phyloP scores from a whole-genome alignment of 1,284 basidiomycete genomes.

The Malassezia yamatoensis region DNA sequence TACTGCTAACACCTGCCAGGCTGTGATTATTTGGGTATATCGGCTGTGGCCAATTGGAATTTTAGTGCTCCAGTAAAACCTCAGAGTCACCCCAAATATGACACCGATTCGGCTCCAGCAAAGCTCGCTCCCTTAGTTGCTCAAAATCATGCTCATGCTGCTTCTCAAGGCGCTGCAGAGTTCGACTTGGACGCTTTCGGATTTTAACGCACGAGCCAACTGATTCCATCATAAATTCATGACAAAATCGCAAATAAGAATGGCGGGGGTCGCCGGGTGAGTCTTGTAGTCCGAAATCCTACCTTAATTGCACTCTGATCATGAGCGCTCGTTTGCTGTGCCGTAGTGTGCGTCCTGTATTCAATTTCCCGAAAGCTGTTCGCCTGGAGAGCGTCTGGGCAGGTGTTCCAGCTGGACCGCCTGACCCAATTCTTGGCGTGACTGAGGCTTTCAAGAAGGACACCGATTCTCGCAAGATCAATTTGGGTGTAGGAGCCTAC shows the following conservation, averaged over 20 bases:
- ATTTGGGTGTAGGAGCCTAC: constrained; percentile 60
- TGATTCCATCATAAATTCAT: neutral
- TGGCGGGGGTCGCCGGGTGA: neutral
- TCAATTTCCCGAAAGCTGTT: neutral
- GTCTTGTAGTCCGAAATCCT: neutral
- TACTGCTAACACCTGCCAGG: constrained; percentile 60
- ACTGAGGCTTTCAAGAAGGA: constrained; percentile 79
- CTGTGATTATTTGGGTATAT: constrained; percentile 78
- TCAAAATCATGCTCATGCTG: constrained; percentile 2
- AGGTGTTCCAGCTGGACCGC: constrained; percentile 72
- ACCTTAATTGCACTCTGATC: neutral
- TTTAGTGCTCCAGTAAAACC: constrained; percentile 53
- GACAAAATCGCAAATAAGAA: neutral
- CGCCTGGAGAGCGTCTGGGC: constrained; percentile 65
- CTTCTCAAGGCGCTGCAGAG: constrained; percentile 13
- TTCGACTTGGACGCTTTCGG: constrained; percentile 20
- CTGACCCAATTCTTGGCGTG: constrained; percentile 89
- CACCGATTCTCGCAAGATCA: constrained; percentile 68
- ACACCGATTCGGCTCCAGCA: neutral
- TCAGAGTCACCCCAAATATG: neutral
- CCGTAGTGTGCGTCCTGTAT: neutral
- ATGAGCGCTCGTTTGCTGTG: constrained; percentile 1
- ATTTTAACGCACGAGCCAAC: constrained; percentile 7
- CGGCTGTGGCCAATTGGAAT: constrained; percentile 76
- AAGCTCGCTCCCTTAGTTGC: constrained; percentile 13